Conservation (phyloP, 495 filamentous ascomycete species). For the Penicillium cataractarum region DNA sequence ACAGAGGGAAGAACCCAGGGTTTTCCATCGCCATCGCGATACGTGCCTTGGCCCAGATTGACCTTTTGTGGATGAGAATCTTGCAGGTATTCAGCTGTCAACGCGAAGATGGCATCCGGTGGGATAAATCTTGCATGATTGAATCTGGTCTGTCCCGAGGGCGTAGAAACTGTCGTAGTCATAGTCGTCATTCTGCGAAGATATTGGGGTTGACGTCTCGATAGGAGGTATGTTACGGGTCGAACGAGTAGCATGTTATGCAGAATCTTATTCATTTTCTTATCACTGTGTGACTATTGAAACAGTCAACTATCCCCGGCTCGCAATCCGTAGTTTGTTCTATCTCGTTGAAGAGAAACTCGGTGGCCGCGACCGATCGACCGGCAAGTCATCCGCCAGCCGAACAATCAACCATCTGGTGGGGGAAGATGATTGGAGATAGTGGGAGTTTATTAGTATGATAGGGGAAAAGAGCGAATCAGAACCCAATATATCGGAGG, state of each 20-base stretch:
- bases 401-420: not conserved
- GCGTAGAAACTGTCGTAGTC: not conserved
- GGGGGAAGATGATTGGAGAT: not conserved
- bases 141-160: conserved; percentile 16
- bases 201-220: not conserved
- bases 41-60: conserved; percentile 43
- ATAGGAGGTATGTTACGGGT: not conserved
- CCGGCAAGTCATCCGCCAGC: not conserved
- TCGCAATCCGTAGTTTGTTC: not conserved
- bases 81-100: conserved; percentile 37
- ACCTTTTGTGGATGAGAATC: conserved; percentile 38
- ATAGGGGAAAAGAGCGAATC: not conserved
- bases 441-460: not conserved
- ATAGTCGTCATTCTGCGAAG: not conserved
- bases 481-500: conserved; percentile 5
- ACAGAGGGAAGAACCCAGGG: conserved; percentile 49
- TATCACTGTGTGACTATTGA: not conserved
- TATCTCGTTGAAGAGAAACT: not conserved
- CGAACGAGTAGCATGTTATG: not conserved
- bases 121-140: conserved; percentile 29
- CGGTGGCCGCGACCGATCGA: not conserved
- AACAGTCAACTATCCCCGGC: not conserved
- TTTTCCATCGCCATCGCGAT: conserved; percentile 42
- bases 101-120: conserved; percentile 42
- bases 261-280: not conserved